These are phyloP conservation scores for Rubus idaeus DNA, from an alignment of 306 rosid species.

Conservation along the genomic window DNA sequence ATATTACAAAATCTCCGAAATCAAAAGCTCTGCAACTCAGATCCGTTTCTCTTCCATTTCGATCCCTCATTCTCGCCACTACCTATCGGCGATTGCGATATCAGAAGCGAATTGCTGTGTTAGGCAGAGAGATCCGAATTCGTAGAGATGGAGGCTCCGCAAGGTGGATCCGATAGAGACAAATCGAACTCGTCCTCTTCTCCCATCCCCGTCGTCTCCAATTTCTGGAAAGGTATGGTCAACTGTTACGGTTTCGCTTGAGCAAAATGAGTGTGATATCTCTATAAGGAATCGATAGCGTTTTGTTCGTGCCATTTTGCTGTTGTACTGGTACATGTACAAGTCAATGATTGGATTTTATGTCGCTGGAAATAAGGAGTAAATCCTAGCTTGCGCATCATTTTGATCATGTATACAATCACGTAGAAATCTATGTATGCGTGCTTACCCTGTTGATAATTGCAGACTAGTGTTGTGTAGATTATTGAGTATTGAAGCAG, in stretches of 20 bases:
- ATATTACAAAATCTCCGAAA: not conserved
- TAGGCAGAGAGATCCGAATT: slow-evolving; percentile 11
- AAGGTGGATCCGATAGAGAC: slow-evolving; percentile 73
- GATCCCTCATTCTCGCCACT: not conserved
- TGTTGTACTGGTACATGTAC: no score
- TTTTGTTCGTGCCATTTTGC: not conserved
- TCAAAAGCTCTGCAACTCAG: not conserved
- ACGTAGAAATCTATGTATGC: not conserved
- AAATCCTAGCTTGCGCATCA: not conserved
- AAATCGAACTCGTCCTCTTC: slow-evolving; percentile 62
- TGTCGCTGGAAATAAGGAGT: not conserved
- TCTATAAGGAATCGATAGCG: not conserved
- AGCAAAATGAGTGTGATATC: not conserved
- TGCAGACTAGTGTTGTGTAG: not conserved
- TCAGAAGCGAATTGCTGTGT: slow-evolving; percentile 11
- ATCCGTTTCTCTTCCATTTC: slow-evolving; percentile 7
- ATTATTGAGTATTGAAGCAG: not conserved
- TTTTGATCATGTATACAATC: not conserved
- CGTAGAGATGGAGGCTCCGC: slow-evolving; percentile 59
- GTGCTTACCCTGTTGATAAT: not conserved
- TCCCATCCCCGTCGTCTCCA: slow-evolving; percentile 72
- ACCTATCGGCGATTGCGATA: not conserved
- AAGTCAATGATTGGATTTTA: not conserved
- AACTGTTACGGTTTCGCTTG: not conserved
- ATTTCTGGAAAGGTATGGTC: slow-evolving; percentile 80